Conservation (phyloP, 495 filamentous ascomycete genomes). For the Lasiosphaeris hirsuta region DNA sequence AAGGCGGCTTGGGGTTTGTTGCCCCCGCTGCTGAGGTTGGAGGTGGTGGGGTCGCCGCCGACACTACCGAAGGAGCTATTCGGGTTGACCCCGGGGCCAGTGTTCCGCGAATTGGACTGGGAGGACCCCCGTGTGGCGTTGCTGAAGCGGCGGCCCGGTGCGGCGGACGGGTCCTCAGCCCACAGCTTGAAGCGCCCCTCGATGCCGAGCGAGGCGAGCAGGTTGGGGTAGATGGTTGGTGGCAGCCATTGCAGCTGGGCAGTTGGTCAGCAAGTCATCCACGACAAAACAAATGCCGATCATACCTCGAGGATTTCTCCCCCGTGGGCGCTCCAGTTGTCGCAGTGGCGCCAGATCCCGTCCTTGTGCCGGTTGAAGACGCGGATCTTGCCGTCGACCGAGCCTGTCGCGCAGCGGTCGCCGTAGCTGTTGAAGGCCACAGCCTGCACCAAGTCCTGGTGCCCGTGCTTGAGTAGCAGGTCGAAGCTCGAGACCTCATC, state of each 20-base stretch:
- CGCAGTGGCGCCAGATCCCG: conserved; percentile 72
- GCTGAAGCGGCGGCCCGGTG: conserved; percentile 75
- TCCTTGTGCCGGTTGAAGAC: conserved; percentile 81
- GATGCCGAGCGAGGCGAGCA: conserved; percentile 66
- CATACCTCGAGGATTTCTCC: conserved; percentile 84
- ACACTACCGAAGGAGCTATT: conserved; percentile 25
- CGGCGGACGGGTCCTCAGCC: conserved; percentile 78
- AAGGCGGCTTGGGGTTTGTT: conserved; percentile 35
- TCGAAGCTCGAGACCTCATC: conserved; percentile 65
- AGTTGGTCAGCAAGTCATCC: background rate
- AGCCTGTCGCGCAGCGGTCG: conserved; percentile 84
- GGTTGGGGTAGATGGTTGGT: conserved; percentile 54
- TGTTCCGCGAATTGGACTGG: background rate
- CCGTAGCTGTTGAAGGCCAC: conserved; percentile 77
- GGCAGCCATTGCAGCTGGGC: conserved; percentile 73
- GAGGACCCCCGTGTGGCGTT: conserved; percentile 14
- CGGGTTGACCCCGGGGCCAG: background rate
- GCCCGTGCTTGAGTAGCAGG: conserved; percentile 54
- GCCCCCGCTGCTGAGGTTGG: background rate
- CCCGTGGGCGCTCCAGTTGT: conserved; percentile 88
- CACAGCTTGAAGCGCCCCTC: conserved; percentile 87
- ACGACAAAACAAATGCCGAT: background rate
- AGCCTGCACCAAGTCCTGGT: conserved; percentile 66
- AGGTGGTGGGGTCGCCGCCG: conserved; percentile 46
- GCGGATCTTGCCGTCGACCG: conserved; percentile 88